Evolutionary conservation across 2,329 filamentous ascomycete genomes (phyloP).

Genomic region (Trichoderma endophyticum): DNA sequence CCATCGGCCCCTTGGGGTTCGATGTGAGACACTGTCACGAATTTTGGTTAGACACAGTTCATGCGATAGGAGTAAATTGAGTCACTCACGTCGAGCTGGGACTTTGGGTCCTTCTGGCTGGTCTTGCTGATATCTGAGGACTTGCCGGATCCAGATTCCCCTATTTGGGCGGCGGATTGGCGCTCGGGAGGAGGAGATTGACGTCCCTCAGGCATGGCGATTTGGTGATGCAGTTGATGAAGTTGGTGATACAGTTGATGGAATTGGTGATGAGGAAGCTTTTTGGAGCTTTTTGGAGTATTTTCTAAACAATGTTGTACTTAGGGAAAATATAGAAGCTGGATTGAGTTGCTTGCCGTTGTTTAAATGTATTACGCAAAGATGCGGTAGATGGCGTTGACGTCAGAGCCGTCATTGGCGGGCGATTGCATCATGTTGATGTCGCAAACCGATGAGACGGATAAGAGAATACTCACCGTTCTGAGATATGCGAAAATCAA

Average conservation of each 20-base stretch:
- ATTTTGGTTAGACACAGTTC: background rate
- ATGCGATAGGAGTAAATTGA: background rate
- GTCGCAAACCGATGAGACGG: constrained; percentile 7
- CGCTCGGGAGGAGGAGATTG: constrained; percentile 73
- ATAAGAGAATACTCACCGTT: background rate
- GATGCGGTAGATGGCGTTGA: constrained; percentile 9
- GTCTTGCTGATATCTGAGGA: constrained; percentile 23
- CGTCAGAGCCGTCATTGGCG: constrained; percentile 12
- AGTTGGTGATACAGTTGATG: background rate
- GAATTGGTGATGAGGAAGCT: background rate
- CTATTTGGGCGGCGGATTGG: constrained; percentile 63
- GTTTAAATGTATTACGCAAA: background rate
- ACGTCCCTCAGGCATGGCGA: constrained; percentile 68
- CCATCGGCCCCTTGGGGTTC: constrained; percentile 65
- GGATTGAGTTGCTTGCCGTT: background rate
- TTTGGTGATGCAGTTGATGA: constrained; percentile 12
- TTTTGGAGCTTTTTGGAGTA: background rate
- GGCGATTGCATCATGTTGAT: constrained; percentile 20
- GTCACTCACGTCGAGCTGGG: constrained; percentile 46
- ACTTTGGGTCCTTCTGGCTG: constrained; percentile 52
- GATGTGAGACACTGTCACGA: constrained; percentile 49
- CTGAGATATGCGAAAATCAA: background rate
- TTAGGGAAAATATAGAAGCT: background rate
- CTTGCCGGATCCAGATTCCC: constrained; percentile 52
- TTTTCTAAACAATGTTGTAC: background rate